Evolutionary conservation across 1,284 basidiomycete genomes (phyloP).

Genomic region (Spongiforma sp.): DNA sequence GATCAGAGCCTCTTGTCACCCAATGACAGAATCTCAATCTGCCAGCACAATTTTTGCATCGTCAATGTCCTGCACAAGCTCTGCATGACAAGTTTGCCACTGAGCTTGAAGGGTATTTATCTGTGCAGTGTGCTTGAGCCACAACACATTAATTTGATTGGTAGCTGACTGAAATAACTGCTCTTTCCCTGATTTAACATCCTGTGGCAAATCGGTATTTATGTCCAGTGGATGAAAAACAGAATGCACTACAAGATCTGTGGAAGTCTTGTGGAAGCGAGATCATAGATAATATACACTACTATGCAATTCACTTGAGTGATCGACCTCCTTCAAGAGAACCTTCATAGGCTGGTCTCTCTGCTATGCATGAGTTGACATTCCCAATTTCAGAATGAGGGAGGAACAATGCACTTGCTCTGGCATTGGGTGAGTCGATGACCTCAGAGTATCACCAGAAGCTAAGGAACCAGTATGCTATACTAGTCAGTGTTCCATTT

Average conservation of each 20-base stretch:
- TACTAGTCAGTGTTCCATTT: not conserved
- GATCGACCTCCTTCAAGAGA: not conserved
- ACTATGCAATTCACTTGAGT: not conserved
- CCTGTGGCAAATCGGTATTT: not conserved
- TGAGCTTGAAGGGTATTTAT: not conserved
- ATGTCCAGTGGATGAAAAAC: not conserved
- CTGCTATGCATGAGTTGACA: not conserved
- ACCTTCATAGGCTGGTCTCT: not conserved
- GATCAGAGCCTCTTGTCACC: not conserved
- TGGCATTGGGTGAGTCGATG: not conserved
- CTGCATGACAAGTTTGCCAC: not conserved
- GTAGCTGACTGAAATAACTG: not conserved
- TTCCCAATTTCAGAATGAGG: not conserved
- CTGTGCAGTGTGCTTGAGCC: not conserved
- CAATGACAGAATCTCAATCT: not conserved
- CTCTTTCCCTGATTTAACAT: not conserved
- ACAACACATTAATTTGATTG: not conserved
- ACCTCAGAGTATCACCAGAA: not conserved
- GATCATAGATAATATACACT: not conserved
- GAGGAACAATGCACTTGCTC: not conserved
- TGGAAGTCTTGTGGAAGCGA: not conserved
- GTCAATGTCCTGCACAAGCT: not conserved
- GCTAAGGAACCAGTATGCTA: not conserved
- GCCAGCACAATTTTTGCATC: not conserved
- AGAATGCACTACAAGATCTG: not conserved